Base-by-base conservation (phyloP, 2,329 filamentous ascomycete species). In the Westerdykella ornata region DNA sequence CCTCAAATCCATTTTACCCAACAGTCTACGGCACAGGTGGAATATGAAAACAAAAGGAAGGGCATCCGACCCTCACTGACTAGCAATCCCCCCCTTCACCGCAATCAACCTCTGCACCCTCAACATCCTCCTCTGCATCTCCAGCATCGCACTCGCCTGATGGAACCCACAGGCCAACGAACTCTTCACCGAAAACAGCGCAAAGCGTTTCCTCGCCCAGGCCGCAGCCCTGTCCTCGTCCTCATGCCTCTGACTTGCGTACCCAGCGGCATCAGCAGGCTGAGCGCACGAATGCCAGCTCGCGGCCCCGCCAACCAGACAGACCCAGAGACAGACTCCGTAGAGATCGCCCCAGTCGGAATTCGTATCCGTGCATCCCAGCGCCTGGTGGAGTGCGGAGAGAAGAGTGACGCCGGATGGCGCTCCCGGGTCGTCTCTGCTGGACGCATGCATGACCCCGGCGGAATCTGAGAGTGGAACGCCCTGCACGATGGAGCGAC, bases 271-370 rank as follows among this genome's bases (percentile, higher is more conserved):
- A 31, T 41, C 47, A 4, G 38, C 30, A 14, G 17, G 18, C 5
- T 40, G 44, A 4, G 39, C 36, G 14, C n/a, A 14, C 16, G 41
- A 39, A 12, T 48, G 36, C 53, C 56, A 59, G 1, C 52, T 48
- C 15, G 59, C 59, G 1, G 57, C 51, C 11, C 56, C 59, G 2
- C 62, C 60, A 7, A 63, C 44, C 2, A 62, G 48, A 36, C 53
- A 57, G 8, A 62, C 46, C 60, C 60, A 65, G 3, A 62, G 35
- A 20, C 63, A 57, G 17, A 57, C 53, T 8, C 59, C 59, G 20
- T 49, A 46, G 35, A 64, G 38, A 16, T 47, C 35, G 13, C 53
- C 54, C 60, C 60, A 65, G 38, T 47, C 51, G 5, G 22, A 36
- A 8, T 32, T 35, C 14, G 38, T 46, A 18, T 62, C 53, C 1